Conservation (phyloP, 495 filamentous ascomycete genomes). For the Alectoria sarmentosa region DNA sequence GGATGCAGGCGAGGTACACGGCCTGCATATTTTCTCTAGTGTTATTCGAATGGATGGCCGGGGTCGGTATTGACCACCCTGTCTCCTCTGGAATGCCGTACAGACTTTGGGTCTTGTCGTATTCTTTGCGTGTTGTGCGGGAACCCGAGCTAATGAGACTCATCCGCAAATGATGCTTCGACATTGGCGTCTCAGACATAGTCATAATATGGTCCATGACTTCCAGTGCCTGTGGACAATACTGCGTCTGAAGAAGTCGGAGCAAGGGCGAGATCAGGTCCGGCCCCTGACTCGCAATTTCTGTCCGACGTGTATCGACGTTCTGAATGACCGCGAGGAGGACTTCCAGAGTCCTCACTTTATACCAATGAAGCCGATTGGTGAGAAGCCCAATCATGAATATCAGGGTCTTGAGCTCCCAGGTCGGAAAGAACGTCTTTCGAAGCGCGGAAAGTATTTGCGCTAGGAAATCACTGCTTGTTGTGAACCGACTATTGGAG, state of each 20-base stretch:
- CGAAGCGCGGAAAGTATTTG: conserved; percentile 71
- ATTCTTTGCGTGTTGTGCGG: conserved; percentile 81
- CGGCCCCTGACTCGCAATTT: conserved; percentile 85
- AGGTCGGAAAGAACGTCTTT: conserved; percentile 70
- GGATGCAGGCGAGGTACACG: conserved; percentile 82
- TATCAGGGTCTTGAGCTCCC: conserved; percentile 76
- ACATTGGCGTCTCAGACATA: conserved; percentile 87
- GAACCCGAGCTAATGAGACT: conserved; percentile 84
- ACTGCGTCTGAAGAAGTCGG: conserved; percentile 84
- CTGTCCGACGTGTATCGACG: conserved; percentile 86
- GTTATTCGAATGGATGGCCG: conserved; percentile 74
- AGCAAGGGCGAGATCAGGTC: conserved; percentile 93
- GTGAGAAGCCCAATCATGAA: conserved; percentile 90
- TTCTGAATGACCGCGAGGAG: conserved; percentile 80
- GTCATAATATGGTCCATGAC: conserved; percentile 92
- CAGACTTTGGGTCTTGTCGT: conserved; percentile 85
- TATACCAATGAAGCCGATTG: conserved; percentile 82
- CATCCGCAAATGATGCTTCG: conserved; percentile 91
- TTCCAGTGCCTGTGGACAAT: conserved; percentile 82
- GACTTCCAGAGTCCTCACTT: conserved; percentile 83
- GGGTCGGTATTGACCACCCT: conserved; percentile 94
- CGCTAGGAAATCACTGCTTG: conserved; percentile 66
- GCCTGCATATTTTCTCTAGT: conserved; percentile 92
- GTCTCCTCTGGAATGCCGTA: conserved; percentile 95
- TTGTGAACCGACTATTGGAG: conserved; percentile 59